Base-by-base conservation (phyloP, 176 grass and related monocot genomes). In the Bothriochloa decipiens region DNA sequence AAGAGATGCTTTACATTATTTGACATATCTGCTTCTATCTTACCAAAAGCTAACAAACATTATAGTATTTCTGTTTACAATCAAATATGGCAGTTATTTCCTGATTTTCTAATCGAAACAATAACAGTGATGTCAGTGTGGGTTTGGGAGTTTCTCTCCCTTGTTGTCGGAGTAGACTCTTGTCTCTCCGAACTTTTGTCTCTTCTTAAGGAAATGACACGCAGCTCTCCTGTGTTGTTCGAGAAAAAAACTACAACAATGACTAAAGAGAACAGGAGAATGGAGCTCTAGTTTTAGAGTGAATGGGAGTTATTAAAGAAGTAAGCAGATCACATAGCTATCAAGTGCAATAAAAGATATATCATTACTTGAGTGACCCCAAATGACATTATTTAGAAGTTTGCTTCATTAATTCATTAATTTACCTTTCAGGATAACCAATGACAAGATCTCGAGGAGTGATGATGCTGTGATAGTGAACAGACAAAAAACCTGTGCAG, bases 381-480 rank as follows among this genome's bases (percentile, higher is more conserved):
- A 39, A 40, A 60, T 50, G 22, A 29, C 46, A 11, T 61, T 58
- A 76, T 8, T 71, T 73, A 72, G 75, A 65, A 85, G 71, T 74
- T 76, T 72, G 33, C 53, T 71, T 67, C 35, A 84, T 42, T 65
- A 86, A 32, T 70, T 66, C 35, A 84, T 36, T 66, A 84, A 26
- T 35, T 72, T 87, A 99, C 96, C 96, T 91, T 92, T 99, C 61
- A 99, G 63, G 79, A 96, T 84, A 79, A 84, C 84, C 81, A 96
- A 91, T 81, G 85, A 87, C 39, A 90, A 65, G n/a, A 94, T 70
- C 90, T 99, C 91, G 42, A 94, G 87, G 77, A 90, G 62, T 65
- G 90, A 87, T 74, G 96, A 99, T 42, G 88, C 65, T 70, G 85
- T 73, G 64, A 86, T 76, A 57, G 88, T 86, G 76, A 99, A 99